Evolutionary conservation across 2,329 filamentous ascomycete species (phyloP).

Genomic region (Penicillium sp.): DNA sequence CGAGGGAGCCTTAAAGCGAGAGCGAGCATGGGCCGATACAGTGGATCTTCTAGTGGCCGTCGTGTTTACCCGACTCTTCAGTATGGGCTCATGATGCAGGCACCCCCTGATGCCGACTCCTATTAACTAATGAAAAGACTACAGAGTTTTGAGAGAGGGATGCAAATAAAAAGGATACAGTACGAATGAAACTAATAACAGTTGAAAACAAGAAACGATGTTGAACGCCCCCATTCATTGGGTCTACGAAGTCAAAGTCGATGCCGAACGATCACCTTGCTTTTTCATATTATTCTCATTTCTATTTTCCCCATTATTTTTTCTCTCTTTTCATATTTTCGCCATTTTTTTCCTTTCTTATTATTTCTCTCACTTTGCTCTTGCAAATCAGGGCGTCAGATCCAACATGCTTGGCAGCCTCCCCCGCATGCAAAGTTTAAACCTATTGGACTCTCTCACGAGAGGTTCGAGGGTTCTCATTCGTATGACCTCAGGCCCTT

Average conservation of each 20-base stretch:
- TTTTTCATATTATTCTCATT: neutral
- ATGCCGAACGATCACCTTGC: neutral
- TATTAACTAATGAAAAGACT: neutral
- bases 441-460: constrained; percentile 1
- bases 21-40: neutral
- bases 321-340: neutral
- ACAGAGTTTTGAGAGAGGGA: neutral
- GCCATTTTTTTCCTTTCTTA: neutral
- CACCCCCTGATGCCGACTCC: neutral
- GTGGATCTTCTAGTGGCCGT: neutral
- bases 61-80: neutral
- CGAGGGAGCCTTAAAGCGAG: neutral
- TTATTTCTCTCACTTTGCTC: constrained; percentile 7
- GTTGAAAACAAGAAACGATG: neutral
- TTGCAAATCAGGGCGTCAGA: constrained; percentile 26
- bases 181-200: neutral
- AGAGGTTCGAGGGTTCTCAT: constrained; percentile 4
- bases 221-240: neutral
- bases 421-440: constrained; percentile 31
- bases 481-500: constrained; percentile 24
- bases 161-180: neutral
- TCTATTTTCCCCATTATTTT: neutral
- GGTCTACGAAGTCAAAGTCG: neutral
- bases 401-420: constrained; percentile 29
- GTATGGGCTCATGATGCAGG: neutral